phyloP scores from a whole-genome alignment of 257 asterid genomes.

The Rhazya stricta region DNA sequence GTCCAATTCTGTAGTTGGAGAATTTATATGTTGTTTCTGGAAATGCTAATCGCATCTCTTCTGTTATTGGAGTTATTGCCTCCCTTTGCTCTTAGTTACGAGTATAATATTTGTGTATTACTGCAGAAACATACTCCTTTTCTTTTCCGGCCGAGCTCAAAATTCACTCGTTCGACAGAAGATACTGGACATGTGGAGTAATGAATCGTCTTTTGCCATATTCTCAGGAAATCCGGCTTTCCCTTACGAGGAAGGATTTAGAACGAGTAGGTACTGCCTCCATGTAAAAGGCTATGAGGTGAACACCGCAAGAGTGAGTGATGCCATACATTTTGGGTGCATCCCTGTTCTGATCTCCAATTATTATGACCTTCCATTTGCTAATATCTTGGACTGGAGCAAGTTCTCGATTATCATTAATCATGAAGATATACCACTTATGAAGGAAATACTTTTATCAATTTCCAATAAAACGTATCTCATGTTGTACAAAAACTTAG shows the following conservation, averaged over 20 bases:
- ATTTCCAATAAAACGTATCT: conserved; percentile 44
- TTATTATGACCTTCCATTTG: conserved; percentile 76
- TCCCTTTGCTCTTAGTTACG: background rate
- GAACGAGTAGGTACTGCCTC: conserved; percentile 65
- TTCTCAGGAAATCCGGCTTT: conserved; percentile 45
- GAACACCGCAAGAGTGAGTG: conserved; percentile 75
- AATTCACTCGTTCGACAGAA: conserved; percentile 50
- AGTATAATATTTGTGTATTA: background rate
- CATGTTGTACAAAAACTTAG: conserved; percentile 41
- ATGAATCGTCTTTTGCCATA: conserved; percentile 50
- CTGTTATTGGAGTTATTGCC: background rate
- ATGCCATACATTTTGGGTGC: conserved; percentile 73
- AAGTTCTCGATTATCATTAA: conserved; percentile 53
- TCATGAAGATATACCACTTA: conserved; percentile 38
- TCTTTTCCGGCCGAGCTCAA: conserved; percentile 72
- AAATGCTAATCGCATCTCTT: background rate
- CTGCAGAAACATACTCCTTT: conserved; percentile 53
- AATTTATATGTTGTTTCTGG: background rate
- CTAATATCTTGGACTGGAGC: conserved; percentile 63
- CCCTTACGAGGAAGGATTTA: conserved; percentile 65
- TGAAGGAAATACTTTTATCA: conserved; percentile 46
- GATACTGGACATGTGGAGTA: conserved; percentile 47
- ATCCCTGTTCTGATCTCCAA: conserved; percentile 69
- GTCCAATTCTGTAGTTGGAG: background rate
- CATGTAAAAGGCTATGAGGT: conserved; percentile 84